Conservation (phyloP, 2,329 filamentous ascomycete genomes). For the Cryphonectria nitschkei region DNA sequence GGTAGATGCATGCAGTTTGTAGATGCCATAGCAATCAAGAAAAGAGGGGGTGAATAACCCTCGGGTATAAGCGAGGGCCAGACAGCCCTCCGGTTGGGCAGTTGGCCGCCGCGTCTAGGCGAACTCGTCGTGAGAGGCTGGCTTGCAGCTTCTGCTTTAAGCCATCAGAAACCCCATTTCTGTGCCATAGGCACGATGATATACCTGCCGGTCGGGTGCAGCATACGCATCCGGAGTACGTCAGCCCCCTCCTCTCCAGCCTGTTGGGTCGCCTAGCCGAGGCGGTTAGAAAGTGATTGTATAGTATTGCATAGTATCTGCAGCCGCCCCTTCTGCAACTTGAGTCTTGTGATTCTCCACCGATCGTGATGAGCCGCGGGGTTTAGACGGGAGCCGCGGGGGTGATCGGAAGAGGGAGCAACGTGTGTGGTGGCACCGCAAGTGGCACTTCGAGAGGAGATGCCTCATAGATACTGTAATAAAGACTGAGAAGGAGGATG, state of each 20-base stretch:
- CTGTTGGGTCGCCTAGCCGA: constrained; percentile 14
- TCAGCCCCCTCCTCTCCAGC: constrained; percentile 6
- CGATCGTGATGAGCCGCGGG: constrained; percentile 3
- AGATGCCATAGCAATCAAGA: not conserved
- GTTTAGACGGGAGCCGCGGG: constrained; percentile 3
- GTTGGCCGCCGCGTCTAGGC: not conserved
- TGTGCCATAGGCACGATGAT: not conserved
- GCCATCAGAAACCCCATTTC: not conserved
- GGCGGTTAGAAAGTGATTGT: not conserved
- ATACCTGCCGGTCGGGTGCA: constrained; percentile 23
- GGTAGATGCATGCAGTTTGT: constrained; percentile 1
- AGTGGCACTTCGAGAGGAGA: not conserved
- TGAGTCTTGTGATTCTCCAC: constrained; percentile 5
- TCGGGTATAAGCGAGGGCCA: constrained; percentile 4
- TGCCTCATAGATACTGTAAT: not conserved
- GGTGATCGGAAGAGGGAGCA: not conserved
- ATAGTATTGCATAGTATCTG: constrained; percentile 6
- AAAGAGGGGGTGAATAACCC: constrained; percentile 1
- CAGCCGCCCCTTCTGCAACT: constrained; percentile 1
- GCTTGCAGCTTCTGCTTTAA: constrained; percentile 23
- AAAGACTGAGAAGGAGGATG: not conserved
- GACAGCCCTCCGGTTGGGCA: not conserved
- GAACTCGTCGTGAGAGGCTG: constrained; percentile 3
- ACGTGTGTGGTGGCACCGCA: not conserved
- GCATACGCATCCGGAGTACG: constrained; percentile 20